Conservation (phyloP, 2,329 filamentous ascomycete genomes). For the Pyrenophora tritici-repentis region DNA sequence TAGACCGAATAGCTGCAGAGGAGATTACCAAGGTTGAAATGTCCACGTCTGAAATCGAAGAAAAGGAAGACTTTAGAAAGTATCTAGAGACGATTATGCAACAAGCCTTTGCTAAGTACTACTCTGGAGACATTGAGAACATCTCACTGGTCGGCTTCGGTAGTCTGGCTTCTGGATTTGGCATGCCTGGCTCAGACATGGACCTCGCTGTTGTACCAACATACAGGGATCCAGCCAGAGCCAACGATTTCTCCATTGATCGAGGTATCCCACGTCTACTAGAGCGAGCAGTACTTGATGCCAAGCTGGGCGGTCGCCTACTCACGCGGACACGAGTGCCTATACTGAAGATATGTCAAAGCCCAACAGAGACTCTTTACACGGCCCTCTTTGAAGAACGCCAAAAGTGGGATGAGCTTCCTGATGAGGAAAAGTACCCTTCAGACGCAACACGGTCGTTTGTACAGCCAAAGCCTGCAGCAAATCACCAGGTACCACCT, state of each 20-base stretch:
- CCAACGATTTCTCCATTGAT: slow-evolving; percentile 50
- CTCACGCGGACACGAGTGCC: slow-evolving; percentile 80
- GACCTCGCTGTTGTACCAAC: slow-evolving; percentile 79
- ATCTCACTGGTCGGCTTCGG: slow-evolving; percentile 80
- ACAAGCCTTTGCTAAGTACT: slow-evolving; percentile 58
- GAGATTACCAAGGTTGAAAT: slow-evolving; percentile 68
- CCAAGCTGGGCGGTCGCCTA: slow-evolving; percentile 75
- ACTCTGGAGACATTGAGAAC: slow-evolving; percentile 55
- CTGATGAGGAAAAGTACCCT: slow-evolving; percentile 52
- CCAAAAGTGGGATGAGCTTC: slow-evolving; percentile 69
- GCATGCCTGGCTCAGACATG: slow-evolving; percentile 87
- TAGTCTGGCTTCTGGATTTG: slow-evolving; percentile 83
- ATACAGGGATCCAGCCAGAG: slow-evolving; percentile 37
- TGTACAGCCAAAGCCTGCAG: slow-evolving; percentile 12
- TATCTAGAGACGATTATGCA: slow-evolving; percentile 69
- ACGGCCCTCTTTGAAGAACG: slow-evolving; percentile 67
- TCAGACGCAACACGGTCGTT: slow-evolving; percentile 19
- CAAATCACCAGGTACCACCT: slow-evolving; percentile 15
- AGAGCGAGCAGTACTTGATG: slow-evolving; percentile 73
- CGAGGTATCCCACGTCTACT: slow-evolving; percentile 72
- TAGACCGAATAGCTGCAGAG: slow-evolving; percentile 50
- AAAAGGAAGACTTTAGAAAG: slow-evolving; percentile 73
- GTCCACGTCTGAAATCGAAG: slow-evolving; percentile 63
- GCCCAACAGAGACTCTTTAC: slow-evolving; percentile 65
- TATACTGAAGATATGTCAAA: slow-evolving; percentile 84